Percentiles rank a stretch among this genome's conserved stretches.
Evolutionary conservation across 78 protist genomes (phyloP).

Genomic region (Dictyostelium citrinum): DNA sequence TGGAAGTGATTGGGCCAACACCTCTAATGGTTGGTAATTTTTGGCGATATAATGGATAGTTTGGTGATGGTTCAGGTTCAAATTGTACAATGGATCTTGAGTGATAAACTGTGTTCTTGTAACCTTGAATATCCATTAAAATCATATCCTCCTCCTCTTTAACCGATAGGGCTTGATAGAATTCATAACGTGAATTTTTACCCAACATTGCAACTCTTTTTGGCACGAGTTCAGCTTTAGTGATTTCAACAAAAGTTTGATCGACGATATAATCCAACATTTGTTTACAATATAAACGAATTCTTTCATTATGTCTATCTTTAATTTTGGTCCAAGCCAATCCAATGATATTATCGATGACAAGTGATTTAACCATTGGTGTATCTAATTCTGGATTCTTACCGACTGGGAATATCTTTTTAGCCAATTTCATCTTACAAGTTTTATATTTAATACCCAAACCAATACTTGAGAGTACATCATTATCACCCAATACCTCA

Average conservation of each 20-base stretch:
- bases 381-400: not conserved
- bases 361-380: not conserved
- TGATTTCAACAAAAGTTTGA: slow-evolving; percentile 52
- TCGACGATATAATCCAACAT: slow-evolving; percentile 46
- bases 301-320: slow-evolving; percentile 51
- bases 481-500: slow-evolving; percentile 39
- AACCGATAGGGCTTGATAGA: not conserved
- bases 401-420: slow-evolving; percentile 51
- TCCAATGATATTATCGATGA: not conserved
- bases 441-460: slow-evolving; percentile 64
- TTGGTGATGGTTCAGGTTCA: slow-evolving; percentile 4
- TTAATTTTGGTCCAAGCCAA: slow-evolving; percentile 1
- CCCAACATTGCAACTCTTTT: slow-evolving; percentile 33
- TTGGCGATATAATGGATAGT: slow-evolving; percentile 29
- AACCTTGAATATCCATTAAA: slow-evolving; percentile 9
- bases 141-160: slow-evolving; percentile 69
- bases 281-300: slow-evolving; percentile 36
- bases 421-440: slow-evolving; percentile 39
- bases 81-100: not conserved
- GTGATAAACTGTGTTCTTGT: not conserved
- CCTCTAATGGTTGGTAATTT: not conserved
- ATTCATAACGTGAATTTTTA: slow-evolving; percentile 33
- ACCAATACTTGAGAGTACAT: slow-evolving; percentile 51
- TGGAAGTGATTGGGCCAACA: slow-evolving; percentile 4
- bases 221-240: slow-evolving; percentile 58